Conservation (phyloP, 2,329 filamentous ascomycete genomes). For the Camptophora hylomeconis region DNA sequence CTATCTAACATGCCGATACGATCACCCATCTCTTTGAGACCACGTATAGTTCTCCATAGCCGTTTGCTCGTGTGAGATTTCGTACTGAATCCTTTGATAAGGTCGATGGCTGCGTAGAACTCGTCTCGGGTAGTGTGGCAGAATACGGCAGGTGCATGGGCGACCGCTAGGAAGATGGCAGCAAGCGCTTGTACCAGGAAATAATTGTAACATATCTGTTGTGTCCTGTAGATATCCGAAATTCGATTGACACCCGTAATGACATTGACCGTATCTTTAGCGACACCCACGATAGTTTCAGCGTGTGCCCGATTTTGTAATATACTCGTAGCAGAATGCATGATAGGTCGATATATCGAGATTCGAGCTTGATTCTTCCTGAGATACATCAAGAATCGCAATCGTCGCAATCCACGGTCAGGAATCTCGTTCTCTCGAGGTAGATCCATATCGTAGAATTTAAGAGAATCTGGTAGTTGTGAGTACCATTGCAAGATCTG, state of each 20-base stretch:
- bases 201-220: slow-evolving; percentile 54
- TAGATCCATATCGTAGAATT: slow-evolving; percentile 40
- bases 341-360: slow-evolving; percentile 72
- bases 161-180: slow-evolving; percentile 51
- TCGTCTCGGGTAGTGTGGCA: slow-evolving; percentile 49
- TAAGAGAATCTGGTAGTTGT: slow-evolving; percentile 49
- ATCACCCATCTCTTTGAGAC: slow-evolving; percentile 50
- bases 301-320: slow-evolving; percentile 61
- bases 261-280: slow-evolving; percentile 51
- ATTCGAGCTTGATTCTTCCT: slow-evolving; percentile 84
- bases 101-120: slow-evolving; percentile 53
- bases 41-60: slow-evolving; percentile 51
- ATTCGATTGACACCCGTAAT: slow-evolving; percentile 49
- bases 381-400: slow-evolving; percentile 74
- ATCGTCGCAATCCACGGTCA: slow-evolving; percentile 49
- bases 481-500: slow-evolving; percentile 83
- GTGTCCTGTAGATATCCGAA: slow-evolving; percentile 49
- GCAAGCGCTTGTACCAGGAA: slow-evolving; percentile 52
- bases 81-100: slow-evolving; percentile 49
- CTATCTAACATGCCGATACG: slow-evolving; percentile 41
- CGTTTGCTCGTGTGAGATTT: slow-evolving; percentile 49
- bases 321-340: slow-evolving; percentile 76
- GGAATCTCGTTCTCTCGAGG: slow-evolving; percentile 34
- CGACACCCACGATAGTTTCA: slow-evolving; percentile 52
- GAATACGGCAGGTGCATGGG: slow-evolving; percentile 49